Evolutionary conservation across 2,329 filamentous ascomycete species (phyloP), one percentile per base, ranked within the genome.

Genomic region (Arachnopeziza araneosa): DNA sequence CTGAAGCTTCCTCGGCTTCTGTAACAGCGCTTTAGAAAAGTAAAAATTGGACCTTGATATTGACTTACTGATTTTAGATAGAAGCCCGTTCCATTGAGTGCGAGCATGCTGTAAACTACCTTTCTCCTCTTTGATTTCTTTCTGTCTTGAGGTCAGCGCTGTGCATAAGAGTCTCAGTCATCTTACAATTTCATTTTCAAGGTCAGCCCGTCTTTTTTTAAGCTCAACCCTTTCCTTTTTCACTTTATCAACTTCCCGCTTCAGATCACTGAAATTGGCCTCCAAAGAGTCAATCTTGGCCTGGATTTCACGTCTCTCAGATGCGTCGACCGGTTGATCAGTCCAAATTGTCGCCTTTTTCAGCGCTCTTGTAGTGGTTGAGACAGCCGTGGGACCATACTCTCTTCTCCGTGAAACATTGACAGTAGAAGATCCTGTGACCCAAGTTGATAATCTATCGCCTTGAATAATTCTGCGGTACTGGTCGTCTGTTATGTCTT

Each of bases 371-470:
- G 89, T 86, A 23, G 80, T 79, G 0, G 89, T 92, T 1, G 90
- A 91, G 54, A 83, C 84, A 17, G 88, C 91, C 54, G 81, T 77
- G 1, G 85, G 82, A 1, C 91, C 91, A 73, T 97, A 97, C 72
- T 98, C 93, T 64, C 79, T 81, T 54, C 93, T 86, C 19, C 89
- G 84, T 6, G 79, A 80, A 56, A 95, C 82, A 22, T 79, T 80
- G 72, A 89, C 93, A 9, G 74, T 76, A 55, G 85, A 81, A 19
- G 76, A 81, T 2, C 86, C 86, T 24, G 88, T 82, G n/a, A 90
- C 84, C 83, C 89, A 97, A 23, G 78, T 82, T 50, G 75, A 79
- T 56, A 97, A 81, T 24, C 71, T 64, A 52, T 78, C 79, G 54
- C 78, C 81, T 17, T 77, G 75, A 50, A 83, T 76, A 36, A 96